These are phyloP conservation scores for Alternaria tenuissima DNA, from an alignment of 2,329 filamentous ascomycete species.

Conservation along the genomic window DNA sequence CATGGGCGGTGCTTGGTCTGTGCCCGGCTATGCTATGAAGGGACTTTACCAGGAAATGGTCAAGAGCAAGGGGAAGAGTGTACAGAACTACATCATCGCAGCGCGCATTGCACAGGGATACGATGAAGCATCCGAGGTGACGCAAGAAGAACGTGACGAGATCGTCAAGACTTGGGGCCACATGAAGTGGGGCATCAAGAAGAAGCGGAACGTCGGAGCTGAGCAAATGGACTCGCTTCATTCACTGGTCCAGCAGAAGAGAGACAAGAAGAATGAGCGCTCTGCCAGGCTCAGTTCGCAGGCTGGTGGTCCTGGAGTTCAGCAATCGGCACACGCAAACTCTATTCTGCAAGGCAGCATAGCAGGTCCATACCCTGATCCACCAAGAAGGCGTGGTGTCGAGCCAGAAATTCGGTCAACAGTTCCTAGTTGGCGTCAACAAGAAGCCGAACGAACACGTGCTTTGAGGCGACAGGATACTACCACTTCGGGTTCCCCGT, in stretches of 20 bases:
- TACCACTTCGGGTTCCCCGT: slow-evolving; percentile 33
- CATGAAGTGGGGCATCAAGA: slow-evolving; percentile 66
- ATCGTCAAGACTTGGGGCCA: slow-evolving; percentile 73
- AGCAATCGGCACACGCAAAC: slow-evolving; percentile 24
- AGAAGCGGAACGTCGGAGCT: slow-evolving; percentile 60
- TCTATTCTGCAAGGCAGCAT: slow-evolving; percentile 26
- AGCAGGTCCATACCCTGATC: slow-evolving; percentile 21
- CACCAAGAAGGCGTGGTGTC: slow-evolving; percentile 15
- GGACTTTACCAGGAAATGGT: slow-evolving; percentile 81
- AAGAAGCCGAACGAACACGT: slow-evolving; percentile 22
- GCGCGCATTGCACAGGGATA: slow-evolving; percentile 79
- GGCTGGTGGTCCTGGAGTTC: slow-evolving; percentile 20
- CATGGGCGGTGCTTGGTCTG: slow-evolving; percentile 68
- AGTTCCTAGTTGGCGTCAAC: slow-evolving; percentile 23
- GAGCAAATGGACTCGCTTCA: slow-evolving; percentile 61
- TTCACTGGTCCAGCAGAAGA: slow-evolving; percentile 51
- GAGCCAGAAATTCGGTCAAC: slow-evolving; percentile 26
- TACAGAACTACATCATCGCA: slow-evolving; percentile 81
- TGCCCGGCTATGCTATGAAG: slow-evolving; percentile 84
- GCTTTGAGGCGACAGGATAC: slow-evolving; percentile 32
- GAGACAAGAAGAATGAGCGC: slow-evolving; percentile 46
- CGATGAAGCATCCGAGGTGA: slow-evolving; percentile 66
- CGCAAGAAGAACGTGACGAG: slow-evolving; percentile 67
- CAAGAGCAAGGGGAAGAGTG: slow-evolving; percentile 73
- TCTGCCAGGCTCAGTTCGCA: slow-evolving; percentile 35